A percentile compares a stretch with the other conserved stretches of the same genome.
Conservation (phyloP, 192 early-diverging fungal species). For the Radiomyces spectabilis region DNA sequence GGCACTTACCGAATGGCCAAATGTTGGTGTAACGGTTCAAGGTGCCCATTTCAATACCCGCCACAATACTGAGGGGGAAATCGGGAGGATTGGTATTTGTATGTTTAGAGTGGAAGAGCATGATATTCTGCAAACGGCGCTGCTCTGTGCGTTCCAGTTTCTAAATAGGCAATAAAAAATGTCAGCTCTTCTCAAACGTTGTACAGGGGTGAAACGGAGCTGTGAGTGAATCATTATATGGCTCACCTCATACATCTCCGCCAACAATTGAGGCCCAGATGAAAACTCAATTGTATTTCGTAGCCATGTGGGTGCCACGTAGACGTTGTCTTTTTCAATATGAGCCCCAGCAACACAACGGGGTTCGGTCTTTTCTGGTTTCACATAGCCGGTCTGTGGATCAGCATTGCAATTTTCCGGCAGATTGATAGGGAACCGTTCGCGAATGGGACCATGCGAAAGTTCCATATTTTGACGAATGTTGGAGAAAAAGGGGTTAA, state of each 20-base stretch:
- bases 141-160: constrained; percentile 62
- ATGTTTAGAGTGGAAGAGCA: constrained; percentile 51
- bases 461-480: constrained; percentile 55
- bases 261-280: constrained; percentile 17
- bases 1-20: constrained; percentile 59
- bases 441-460: constrained; percentile 41
- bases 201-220: too few species aligned
- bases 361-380: constrained; percentile 6
- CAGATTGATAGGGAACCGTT: constrained; percentile 45
- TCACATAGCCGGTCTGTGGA: constrained; percentile 1
- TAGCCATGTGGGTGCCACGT: constrained; percentile 13
- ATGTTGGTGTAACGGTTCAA: constrained; percentile 84
- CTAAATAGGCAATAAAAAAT: constrained; percentile 20
- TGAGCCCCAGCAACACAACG: constrained; percentile 16
- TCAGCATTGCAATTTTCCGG: constrained; percentile 32
- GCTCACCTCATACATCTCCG: constrained; percentile 25
- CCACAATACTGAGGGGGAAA: constrained; percentile 65
- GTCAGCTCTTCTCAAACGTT: too few species aligned
- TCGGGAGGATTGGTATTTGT: constrained; percentile 18
- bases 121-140: constrained; percentile 60
- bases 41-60: constrained; percentile 67
- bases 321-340: background rate
- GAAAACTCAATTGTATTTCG: constrained; percentile 5
- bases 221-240: too few species aligned
- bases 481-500: constrained; percentile 56